Evolutionary conservation across 169 alveolate species (phyloP).

Genomic region (Cystoisospora suis): DNA sequence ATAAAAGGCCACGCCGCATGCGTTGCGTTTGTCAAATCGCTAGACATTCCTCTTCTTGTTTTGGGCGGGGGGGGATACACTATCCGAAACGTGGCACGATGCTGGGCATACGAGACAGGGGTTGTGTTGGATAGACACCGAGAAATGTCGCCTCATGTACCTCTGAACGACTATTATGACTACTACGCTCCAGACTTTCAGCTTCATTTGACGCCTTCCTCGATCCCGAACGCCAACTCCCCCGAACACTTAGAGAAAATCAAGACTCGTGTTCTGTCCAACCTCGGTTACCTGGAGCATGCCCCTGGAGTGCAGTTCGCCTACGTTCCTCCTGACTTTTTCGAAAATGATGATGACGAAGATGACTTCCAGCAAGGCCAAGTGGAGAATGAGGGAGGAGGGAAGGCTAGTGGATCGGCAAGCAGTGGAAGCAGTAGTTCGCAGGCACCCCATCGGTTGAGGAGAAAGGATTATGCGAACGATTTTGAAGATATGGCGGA

Average conservation of each 20-base stretch:
- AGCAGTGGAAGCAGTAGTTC: neutral
- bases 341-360: constrained; percentile 60
- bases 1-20: constrained; percentile 98
- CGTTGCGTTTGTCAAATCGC: constrained; percentile 89
- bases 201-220: constrained; percentile 91
- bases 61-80: constrained; percentile 96
- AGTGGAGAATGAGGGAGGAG: constrained; percentile 70
- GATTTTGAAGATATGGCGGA: constrained; percentile 61
- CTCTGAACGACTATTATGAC: constrained; percentile 93
- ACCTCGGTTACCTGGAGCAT: constrained; percentile 88
- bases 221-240: constrained; percentile 92
- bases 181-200: constrained; percentile 96
- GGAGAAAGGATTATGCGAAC: constrained; percentile 51
- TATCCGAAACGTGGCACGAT: constrained; percentile 97
- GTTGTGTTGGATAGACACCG: constrained; percentile 89
- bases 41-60: constrained; percentile 89
- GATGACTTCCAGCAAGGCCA: constrained; percentile 49
- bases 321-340: constrained; percentile 67
- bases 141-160: constrained; percentile 87
- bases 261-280: constrained; percentile 89
- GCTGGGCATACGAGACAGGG: constrained; percentile 99
- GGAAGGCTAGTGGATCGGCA: constrained; percentile 44
- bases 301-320: constrained; percentile 71
- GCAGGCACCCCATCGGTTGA: neutral
- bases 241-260: constrained; percentile 93